A percentile compares a stretch with the other conserved stretches of the same genome.
Evolutionary conservation across 2,329 filamentous ascomycete species (phyloP).

Genomic region (Colletotrichum destructivum): DNA sequence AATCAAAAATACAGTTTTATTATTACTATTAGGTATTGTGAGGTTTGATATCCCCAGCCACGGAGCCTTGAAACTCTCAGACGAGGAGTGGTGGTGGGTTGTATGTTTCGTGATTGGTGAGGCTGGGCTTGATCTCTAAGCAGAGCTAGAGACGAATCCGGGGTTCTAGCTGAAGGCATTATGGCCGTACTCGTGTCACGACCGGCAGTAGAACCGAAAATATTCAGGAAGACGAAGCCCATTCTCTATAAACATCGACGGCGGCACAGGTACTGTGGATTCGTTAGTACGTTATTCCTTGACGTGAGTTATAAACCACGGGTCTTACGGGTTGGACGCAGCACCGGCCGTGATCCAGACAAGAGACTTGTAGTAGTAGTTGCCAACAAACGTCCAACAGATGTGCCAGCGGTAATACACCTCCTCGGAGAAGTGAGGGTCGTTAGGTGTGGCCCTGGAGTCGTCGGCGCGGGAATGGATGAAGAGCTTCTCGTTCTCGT

Average conservation of each 20-base stretch:
- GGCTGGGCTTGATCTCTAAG: background rate
- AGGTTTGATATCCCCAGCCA: background rate
- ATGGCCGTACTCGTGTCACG: accelerated
- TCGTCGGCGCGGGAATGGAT: slow-evolving; percentile 30
- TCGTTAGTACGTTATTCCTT: background rate
- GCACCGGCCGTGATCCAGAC: slow-evolving; percentile 36
- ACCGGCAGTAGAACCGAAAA: background rate
- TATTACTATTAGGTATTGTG: slow-evolving; percentile 18
- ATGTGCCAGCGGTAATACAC: slow-evolving; percentile 39
- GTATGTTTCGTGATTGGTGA: background rate
- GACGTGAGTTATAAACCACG: background rate
- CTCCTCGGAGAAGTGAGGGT: background rate
- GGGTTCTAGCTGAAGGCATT: background rate
- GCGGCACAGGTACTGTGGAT: slow-evolving; percentile 17
- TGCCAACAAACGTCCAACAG: slow-evolving; percentile 38
- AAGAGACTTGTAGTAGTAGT: slow-evolving; percentile 41
- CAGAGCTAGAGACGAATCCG: background rate
- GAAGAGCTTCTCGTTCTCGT: slow-evolving; percentile 32
- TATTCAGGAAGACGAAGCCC: slow-evolving; percentile 6
- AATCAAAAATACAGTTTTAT: background rate
- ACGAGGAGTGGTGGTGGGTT: background rate
- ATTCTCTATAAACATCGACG: slow-evolving; percentile 27
- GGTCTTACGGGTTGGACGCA: slow-evolving; percentile 26
- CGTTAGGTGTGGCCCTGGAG: slow-evolving; percentile 23
- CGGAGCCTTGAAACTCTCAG: background rate